Conservation (phyloP, 805 yeast genomes). For the Tetrapisispora fleetii region DNA sequence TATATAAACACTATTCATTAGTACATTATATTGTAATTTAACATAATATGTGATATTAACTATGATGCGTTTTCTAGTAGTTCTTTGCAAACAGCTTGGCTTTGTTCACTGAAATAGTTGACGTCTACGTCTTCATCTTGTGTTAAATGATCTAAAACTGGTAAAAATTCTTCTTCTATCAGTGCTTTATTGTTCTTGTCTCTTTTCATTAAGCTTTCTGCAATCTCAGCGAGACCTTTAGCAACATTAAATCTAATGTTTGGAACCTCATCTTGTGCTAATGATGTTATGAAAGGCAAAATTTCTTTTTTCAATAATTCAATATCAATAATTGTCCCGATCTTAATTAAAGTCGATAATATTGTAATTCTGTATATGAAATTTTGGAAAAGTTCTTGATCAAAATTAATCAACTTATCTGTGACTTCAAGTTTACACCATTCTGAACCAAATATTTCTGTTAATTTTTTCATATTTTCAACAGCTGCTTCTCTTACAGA, state of each 20-base stretch:
- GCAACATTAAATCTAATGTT: constrained; percentile 94
- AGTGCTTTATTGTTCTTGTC: constrained; percentile 24
- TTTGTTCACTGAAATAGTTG: constrained; percentile 68
- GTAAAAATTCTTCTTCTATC: constrained; percentile 44
- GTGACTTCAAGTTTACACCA: constrained; percentile 89
- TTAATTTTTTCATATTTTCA: constrained; percentile 63
- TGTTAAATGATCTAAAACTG: constrained; percentile 53
- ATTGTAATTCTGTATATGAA: constrained; percentile 90
- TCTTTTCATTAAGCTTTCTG: constrained; percentile 38
- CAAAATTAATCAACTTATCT: constrained; percentile 52
- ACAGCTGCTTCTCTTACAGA: constrained; percentile 97
- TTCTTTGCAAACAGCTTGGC: constrained; percentile 33
- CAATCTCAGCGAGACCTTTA: constrained; percentile 58
- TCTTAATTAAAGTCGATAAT: constrained; percentile 73
- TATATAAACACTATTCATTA: background rate
- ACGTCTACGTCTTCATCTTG: constrained; percentile 83
- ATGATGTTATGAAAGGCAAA: constrained; percentile 67
- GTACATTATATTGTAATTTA: background rate
- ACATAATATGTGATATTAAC: no score
- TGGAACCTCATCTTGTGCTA: constrained; percentile 78
- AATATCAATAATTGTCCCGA: constrained; percentile 60
- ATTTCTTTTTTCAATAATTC: constrained; percentile 51
- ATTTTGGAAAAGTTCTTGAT: constrained; percentile 38
- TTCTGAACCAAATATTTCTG: constrained; percentile 79
- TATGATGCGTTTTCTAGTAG: constrained; percentile 1